phyloP scores from a whole-genome alignment of 345 rosid species.

The Sonneratia caseolaris region DNA sequence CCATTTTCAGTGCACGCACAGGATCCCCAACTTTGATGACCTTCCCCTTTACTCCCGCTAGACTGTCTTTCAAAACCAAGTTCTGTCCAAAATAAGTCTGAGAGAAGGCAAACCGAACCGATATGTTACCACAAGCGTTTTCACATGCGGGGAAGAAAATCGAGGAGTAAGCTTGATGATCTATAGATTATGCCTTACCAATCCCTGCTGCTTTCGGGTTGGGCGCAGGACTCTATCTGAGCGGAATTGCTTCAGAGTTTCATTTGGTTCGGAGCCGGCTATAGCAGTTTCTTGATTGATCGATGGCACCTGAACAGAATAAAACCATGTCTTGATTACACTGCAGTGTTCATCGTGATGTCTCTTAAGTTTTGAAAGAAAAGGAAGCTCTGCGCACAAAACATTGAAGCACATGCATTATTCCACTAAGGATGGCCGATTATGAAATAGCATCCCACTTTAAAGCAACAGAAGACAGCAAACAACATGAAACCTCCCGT shows the following conservation, averaged over 20 bases:
- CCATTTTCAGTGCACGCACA: constrained; percentile 38
- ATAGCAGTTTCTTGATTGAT: constrained; percentile 59
- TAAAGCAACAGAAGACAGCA: neutral
- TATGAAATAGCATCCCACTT: no score
- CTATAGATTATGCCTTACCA: constrained; percentile 29
- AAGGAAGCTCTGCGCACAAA: neutral
- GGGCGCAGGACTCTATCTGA: constrained; percentile 67
- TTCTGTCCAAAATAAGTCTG: constrained; percentile 85
- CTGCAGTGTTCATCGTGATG: neutral
- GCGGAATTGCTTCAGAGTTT: constrained; percentile 47
- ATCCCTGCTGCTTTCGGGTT: constrained; percentile 49
- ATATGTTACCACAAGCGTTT: neutral
- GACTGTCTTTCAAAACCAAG: constrained; percentile 54
- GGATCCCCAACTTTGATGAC: constrained; percentile 61
- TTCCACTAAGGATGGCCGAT: neutral
- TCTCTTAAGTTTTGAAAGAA: neutral
- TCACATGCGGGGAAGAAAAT: neutral
- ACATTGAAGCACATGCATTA: neutral
- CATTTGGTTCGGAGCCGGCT: constrained; percentile 55
- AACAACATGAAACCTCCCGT: neutral
- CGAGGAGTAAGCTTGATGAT: neutral
- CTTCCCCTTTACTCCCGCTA: constrained; percentile 24
- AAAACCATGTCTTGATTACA: neutral
- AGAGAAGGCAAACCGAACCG: neutral
- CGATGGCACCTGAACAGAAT: constrained; percentile 45